phyloP scores from a whole-genome alignment of 345 rosid species.

The Garcia nutans region DNA sequence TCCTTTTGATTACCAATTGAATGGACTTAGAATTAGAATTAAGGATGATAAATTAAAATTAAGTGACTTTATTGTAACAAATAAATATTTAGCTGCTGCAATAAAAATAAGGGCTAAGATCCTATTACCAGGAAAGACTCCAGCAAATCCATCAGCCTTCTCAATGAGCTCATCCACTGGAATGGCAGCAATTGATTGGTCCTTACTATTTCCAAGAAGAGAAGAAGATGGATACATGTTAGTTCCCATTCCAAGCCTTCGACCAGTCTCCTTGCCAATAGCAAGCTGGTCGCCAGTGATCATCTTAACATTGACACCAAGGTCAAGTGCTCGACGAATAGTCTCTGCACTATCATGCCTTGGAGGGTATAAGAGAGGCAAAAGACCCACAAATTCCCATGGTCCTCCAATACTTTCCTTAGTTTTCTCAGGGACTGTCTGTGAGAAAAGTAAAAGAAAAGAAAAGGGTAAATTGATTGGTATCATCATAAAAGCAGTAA shows the following conservation, averaged over 20 bases:
- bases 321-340: slow-evolving; percentile 79
- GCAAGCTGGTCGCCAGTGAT: slow-evolving; percentile 86
- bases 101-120: too few species aligned
- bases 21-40: too few species aligned
- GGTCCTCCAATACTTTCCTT: slow-evolving; percentile 71
- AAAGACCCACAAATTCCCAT: slow-evolving; percentile 90
- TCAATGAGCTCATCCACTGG: slow-evolving; percentile 86
- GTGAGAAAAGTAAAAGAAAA: slow-evolving; percentile 6
- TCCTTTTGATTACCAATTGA: too few species aligned
- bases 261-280: slow-evolving; percentile 92
- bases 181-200: slow-evolving; percentile 54
- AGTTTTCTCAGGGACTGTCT: slow-evolving; percentile 66
- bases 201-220: slow-evolving; percentile 72
- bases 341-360: slow-evolving; percentile 99
- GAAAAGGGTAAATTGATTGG: not conserved
- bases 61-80: too few species aligned
- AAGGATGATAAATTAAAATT: too few species aligned
- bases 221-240: slow-evolving; percentile 95
- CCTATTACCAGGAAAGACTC: slow-evolving; percentile 85
- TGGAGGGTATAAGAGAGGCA: slow-evolving; percentile 95
- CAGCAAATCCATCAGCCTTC: slow-evolving; percentile 93
- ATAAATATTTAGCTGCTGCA: too few species aligned
- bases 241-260: slow-evolving; percentile 93
- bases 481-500: not conserved
- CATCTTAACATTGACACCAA: slow-evolving; percentile 97